These are phyloP conservation scores for Tulasnella sp. DNA, from an alignment of 768 basidiomycete genomes.

Conservation along the genomic window DNA sequence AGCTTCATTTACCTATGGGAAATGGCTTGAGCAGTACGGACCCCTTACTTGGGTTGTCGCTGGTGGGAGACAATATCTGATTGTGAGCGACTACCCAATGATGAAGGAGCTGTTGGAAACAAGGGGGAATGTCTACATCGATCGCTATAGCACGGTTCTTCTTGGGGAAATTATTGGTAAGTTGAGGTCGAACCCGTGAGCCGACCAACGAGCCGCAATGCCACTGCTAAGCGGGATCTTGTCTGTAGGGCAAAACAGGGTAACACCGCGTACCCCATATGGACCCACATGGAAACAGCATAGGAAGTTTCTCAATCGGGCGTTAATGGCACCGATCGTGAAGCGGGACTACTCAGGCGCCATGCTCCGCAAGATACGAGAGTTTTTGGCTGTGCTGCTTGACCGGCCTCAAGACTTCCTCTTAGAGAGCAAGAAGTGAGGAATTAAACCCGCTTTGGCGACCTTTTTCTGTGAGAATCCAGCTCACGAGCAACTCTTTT, in stretches of 20 bases:
- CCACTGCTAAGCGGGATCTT: too few relatives aligned
- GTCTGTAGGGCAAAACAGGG: background rate
- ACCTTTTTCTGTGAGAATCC: background rate
- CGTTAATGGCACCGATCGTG: background rate
- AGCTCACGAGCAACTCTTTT: background rate
- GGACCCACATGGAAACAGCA: constrained; percentile 3
- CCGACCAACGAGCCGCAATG: background rate
- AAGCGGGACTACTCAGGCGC: background rate
- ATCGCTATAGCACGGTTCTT: background rate
- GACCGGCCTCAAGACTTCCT: background rate
- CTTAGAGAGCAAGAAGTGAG: background rate
- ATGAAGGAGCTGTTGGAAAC: background rate
- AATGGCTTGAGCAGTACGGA: background rate
- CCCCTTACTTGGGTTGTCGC: background rate
- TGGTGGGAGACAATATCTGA: background rate
- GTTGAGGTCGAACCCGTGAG: background rate
- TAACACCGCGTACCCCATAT: background rate
- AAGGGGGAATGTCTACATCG: background rate
- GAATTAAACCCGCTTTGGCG: background rate
- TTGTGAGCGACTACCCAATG: background rate
- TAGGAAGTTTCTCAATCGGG: background rate
- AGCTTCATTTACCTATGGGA: background rate
- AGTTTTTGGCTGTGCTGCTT: background rate
- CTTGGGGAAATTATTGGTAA: background rate
- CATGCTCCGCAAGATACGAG: background rate